A percentile compares a stretch with the other conserved stretches of the same genome.
Evolutionary conservation across 148 eudicot genomes (phyloP).

Genomic region (Diospyros kaki): DNA sequence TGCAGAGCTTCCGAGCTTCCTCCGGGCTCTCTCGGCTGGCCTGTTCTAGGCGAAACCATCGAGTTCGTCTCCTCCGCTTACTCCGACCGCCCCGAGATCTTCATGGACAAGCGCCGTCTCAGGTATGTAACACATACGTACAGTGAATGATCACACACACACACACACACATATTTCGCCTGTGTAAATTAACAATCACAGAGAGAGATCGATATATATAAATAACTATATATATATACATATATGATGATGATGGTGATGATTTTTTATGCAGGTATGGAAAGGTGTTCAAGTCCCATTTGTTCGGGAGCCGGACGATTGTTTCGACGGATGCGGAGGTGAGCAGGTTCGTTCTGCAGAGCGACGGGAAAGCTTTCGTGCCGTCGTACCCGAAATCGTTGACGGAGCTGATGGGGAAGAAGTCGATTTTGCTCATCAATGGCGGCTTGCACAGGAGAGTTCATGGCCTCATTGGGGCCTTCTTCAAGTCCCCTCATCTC

Average conservation of each 20-base stretch:
- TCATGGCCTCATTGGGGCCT: conserved; percentile 76
- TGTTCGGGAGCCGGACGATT: conserved; percentile 78
- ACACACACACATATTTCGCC: too few species aligned
- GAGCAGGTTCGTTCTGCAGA: conserved; percentile 63
- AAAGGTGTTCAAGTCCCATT: conserved; percentile 80
- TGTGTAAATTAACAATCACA: too few species aligned
- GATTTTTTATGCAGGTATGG: conserved; percentile 49
- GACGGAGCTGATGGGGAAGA: conserved; percentile 80
- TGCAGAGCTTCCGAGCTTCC: conserved; percentile 25
- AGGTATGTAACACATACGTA: conserved; percentile 39
- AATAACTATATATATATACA: too few species aligned
- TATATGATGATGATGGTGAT: neutral
- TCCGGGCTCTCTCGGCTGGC: conserved; percentile 74
- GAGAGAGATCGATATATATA: too few species aligned
- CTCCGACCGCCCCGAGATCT: conserved; percentile 68
- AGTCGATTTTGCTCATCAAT: conserved; percentile 68
- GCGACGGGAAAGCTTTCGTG: conserved; percentile 68
- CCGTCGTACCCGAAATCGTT: conserved; percentile 89
- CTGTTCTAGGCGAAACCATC: conserved; percentile 84
- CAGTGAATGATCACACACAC: too few species aligned
- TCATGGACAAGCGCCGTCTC: conserved; percentile 80
- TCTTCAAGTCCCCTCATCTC: conserved; percentile 66
- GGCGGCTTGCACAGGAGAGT: conserved; percentile 77
- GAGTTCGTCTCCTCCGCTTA: conserved; percentile 83
- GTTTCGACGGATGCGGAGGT: conserved; percentile 93